These are phyloP conservation scores for Fomitopsis betulina DNA, from an alignment of 1,284 basidiomycete genomes.

Conservation along the genomic window DNA sequence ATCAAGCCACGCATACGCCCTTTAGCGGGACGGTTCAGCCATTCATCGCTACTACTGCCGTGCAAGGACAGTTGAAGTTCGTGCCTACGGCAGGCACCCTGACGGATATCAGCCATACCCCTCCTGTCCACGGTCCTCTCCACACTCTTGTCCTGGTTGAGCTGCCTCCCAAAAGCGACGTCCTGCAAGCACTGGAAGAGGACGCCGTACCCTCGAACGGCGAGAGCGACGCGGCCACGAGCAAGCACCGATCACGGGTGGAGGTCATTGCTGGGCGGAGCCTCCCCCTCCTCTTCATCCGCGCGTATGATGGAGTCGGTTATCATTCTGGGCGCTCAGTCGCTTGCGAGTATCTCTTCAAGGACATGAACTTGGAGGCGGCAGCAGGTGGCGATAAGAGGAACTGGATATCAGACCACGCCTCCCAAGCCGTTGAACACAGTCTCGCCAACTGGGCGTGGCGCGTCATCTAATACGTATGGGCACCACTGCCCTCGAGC, in stretches of 20 bases:
- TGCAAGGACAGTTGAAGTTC: not conserved
- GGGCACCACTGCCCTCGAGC: not conserved
- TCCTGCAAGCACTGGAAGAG: conserved; percentile 71
- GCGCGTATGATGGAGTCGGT: conserved; percentile 72
- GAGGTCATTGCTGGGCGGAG: conserved; percentile 48
- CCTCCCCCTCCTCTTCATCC: conserved; percentile 70
- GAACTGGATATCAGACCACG: conserved; percentile 46
- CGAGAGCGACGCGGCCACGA: conserved; percentile 17
- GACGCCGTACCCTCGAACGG: conserved; percentile 46
- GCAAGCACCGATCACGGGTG: conserved; percentile 10
- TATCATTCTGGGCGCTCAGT: conserved; percentile 84
- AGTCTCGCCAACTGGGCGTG: conserved; percentile 68
- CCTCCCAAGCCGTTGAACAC: conserved; percentile 56
- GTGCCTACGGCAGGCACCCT: conserved; percentile 1
- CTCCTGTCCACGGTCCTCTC: conserved; percentile 33
- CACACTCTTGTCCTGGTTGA: conserved; percentile 79
- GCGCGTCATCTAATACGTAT: conserved; percentile 51
- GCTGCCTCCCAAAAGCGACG: conserved; percentile 65
- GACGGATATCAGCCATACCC: not conserved
- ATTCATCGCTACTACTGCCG: conserved; percentile 31
- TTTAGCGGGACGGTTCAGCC: conserved; percentile 39
- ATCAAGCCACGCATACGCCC: conserved; percentile 51
- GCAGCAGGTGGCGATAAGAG: conserved; percentile 14
- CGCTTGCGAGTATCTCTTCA: conserved; percentile 77
- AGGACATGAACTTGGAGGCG: conserved; percentile 49